These are phyloP conservation scores for Monoraphidium neglectum DNA, from an alignment of 139 green algal genomes.

Conservation along the genomic window DNA sequence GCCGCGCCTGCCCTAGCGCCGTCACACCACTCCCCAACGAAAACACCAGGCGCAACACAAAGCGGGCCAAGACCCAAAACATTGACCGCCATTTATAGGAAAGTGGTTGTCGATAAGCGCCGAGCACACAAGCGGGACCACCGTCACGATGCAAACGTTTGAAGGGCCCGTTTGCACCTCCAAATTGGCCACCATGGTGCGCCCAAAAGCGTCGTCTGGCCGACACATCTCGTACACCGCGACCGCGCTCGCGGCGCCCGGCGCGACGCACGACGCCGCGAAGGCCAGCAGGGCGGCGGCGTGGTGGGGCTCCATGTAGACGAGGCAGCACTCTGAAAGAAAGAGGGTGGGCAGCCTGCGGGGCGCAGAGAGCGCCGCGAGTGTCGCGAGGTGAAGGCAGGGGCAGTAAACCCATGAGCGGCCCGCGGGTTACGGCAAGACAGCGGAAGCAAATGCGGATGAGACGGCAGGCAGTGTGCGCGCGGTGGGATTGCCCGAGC, in stretches of 20 bases:
- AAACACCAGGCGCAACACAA: no score
- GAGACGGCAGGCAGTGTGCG: not conserved
- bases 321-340: constrained; percentile 87
- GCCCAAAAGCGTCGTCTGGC: constrained; percentile 86
- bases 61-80: no score
- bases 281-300: constrained; percentile 51
- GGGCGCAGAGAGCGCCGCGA: not conserved
- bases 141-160: no score
- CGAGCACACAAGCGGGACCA: no score
- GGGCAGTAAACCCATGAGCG: not conserved
- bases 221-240: constrained; percentile 85
- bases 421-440: not conserved
- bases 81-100: no score
- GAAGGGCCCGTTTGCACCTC: constrained; percentile 33
- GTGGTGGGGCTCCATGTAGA: constrained; percentile 81
- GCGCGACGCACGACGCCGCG: constrained; percentile 35
- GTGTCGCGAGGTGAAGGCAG: constrained; percentile 3
- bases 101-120: no score
- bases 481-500: not conserved
- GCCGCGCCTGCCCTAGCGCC: no score
- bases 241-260: constrained; percentile 51
- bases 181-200: constrained; percentile 88
- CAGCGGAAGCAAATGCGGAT: not conserved
- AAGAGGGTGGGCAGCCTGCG: constrained; percentile 70
- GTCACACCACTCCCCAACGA: no score